phyloP scores from a whole-genome alignment of 2,329 filamentous ascomycete genomes.

The Penicillium sp. region DNA sequence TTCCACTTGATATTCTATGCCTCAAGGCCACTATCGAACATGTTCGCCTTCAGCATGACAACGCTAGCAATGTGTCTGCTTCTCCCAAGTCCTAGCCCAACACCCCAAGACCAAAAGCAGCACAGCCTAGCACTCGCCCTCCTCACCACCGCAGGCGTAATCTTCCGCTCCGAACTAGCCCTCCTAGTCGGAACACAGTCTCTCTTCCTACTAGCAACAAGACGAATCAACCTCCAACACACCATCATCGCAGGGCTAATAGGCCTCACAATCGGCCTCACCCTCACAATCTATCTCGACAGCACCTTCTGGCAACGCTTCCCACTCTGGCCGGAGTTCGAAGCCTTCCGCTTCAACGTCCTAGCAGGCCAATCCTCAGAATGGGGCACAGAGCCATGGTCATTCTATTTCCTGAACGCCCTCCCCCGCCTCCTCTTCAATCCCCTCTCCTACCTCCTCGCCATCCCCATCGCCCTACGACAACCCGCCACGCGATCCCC shows the following conservation, averaged over 20 bases:
- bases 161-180: constrained; percentile 88
- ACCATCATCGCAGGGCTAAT: constrained; percentile 65
- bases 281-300: constrained; percentile 75
- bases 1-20: constrained; percentile 95
- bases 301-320: constrained; percentile 87
- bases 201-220: constrained; percentile 59
- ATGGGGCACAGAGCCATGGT: constrained; percentile 84
- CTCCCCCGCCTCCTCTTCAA: constrained; percentile 82
- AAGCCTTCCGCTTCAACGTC: constrained; percentile 88
- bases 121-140: constrained; percentile 67
- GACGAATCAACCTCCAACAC: constrained; percentile 51
- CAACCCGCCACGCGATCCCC: constrained; percentile 51
- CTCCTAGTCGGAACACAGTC: constrained; percentile 70
- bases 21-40: constrained; percentile 87
- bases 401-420: constrained; percentile 80
- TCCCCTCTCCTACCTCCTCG: constrained; percentile 59
- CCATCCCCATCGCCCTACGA: constrained; percentile 51
- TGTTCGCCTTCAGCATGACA: constrained; percentile 81
- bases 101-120: constrained; percentile 40
- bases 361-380: constrained; percentile 75
- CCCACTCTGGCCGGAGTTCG: constrained; percentile 83
- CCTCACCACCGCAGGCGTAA: constrained; percentile 72
- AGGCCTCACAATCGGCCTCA: constrained; percentile 66
- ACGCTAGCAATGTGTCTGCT: constrained; percentile 47
- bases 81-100: constrained; percentile 42